Evolutionary conservation across 2,329 filamentous ascomycete genomes (phyloP), one percentile per base, ranked within the genome.

Genomic region (Conoideocrella luteorostrata): DNA sequence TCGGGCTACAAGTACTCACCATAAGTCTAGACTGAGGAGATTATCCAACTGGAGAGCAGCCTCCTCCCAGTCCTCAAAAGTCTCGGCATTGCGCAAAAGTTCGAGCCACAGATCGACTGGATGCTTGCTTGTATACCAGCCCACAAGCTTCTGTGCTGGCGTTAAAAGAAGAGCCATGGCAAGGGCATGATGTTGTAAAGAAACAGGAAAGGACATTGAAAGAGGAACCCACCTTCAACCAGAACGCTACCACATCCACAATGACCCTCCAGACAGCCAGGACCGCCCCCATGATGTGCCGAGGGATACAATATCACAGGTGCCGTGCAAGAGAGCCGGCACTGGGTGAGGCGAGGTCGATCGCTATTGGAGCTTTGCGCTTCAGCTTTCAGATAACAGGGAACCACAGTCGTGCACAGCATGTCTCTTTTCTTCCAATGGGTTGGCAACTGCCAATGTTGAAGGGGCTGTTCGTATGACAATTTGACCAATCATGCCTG

Each of bases 61-160:
- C 51, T 83, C 82, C 59, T 91, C 84, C 88, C 89, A 96, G 59
- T 93, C 84, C 57, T 93, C 86, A 58, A 84, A 95, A 21, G 76
- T 74, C 50, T 79, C 72, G 15, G 88, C 85, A 46, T 79, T 75
- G 42, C 72, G 74, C 38, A 94, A 69, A 20, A 74, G 69, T 48
- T 84, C 74, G 34, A 84, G 72, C 67, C 87, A 82, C 43, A 80
- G 67, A 50, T 84, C 78, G 39, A 77, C 72, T 2, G 77, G 75
- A 39, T 76, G 83, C 61, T 78, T 84, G 50, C 75, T 74, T 44
- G 67, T 76, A 70, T 82, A 83, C 80, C 85, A 88, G 43, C 69
- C 69, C 48, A 77, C 67, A 40, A 88, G 66, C 69, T 79, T 84
- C 86, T 91, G 62, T 41, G 61, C 48, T 38, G 47, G 50, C 13